A percentile compares a stretch with the other conserved stretches of the same genome.
Conservation (phyloP, 2,329 filamentous ascomycete species). For the Neofusicoccum kwambonambiense region DNA sequence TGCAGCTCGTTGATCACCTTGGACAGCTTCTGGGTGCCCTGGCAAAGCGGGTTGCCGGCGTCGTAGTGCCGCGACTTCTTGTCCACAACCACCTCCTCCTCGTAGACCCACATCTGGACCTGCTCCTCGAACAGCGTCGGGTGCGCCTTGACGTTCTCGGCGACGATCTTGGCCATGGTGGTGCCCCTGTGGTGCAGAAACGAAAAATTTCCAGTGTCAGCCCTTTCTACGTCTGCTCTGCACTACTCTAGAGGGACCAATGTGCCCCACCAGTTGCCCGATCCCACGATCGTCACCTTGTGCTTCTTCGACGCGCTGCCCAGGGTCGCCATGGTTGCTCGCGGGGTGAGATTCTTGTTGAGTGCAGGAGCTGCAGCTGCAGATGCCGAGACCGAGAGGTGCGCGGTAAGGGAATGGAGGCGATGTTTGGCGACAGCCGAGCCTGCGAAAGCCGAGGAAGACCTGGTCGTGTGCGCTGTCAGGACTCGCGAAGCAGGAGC, state of each 20-base stretch:
- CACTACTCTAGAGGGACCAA: background rate
- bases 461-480: conserved; percentile 16
- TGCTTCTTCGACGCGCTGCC: conserved; percentile 67
- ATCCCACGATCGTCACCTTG: conserved; percentile 91
- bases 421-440: conserved; percentile 11
- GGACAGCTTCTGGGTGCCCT: conserved; percentile 72
- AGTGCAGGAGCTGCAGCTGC: background rate
- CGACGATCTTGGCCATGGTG: conserved; percentile 94
- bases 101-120: conserved; percentile 99
- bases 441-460: conserved; percentile 12
- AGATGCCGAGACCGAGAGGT: conserved; percentile 13
- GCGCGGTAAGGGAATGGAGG: conserved; percentile 9
- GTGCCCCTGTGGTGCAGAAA: conserved; percentile 66
- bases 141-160: conserved; percentile 81
- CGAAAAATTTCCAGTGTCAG: background rate
- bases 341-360: conserved; percentile 1
- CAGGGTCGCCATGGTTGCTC: conserved; percentile 47
- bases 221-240: background rate
- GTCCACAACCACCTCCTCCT: conserved; percentile 79
- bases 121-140: conserved; percentile 79
- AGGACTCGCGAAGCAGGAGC: conserved; percentile 11
- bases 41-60: conserved; percentile 52
- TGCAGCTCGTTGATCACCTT: conserved; percentile 85
- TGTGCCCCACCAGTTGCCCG: conserved; percentile 79
- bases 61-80: conserved; percentile 73